Percentiles rank a stretch among this genome's conserved stretches.
Evolutionary conservation across 1,284 basidiomycete genomes (phyloP).

Genomic region (Rhodotorula glutinis): DNA sequence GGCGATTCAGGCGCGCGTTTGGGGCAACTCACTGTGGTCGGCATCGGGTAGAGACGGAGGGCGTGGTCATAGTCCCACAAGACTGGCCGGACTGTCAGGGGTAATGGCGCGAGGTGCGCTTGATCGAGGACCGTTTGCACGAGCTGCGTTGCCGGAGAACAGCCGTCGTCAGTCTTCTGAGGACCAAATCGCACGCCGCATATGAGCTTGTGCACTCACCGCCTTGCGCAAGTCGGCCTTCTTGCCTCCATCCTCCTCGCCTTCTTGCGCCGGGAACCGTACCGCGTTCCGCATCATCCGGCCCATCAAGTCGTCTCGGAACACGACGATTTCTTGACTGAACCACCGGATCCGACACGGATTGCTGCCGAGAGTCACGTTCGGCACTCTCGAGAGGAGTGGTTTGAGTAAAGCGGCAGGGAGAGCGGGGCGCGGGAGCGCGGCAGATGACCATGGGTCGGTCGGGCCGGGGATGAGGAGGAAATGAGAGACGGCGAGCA

Average conservation of each 20-base stretch:
- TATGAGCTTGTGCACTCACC: too few species aligned
- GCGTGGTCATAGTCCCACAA: slow-evolving; percentile 90
- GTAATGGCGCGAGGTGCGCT: slow-evolving; percentile 79
- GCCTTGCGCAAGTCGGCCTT: slow-evolving; percentile 70
- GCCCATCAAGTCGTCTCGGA: slow-evolving; percentile 88
- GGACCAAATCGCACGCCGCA: too few species aligned
- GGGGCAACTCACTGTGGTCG: slow-evolving; percentile 65
- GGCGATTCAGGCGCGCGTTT: not conserved
- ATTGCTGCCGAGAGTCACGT: slow-evolving; percentile 79
- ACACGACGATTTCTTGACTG: slow-evolving; percentile 91
- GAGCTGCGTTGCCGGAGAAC: slow-evolving; percentile 56
- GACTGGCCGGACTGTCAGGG: slow-evolving; percentile 77
- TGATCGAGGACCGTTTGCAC: slow-evolving; percentile 92
- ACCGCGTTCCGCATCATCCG: slow-evolving; percentile 89
- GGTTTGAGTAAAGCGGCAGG: slow-evolving; percentile 68
- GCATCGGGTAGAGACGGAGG: slow-evolving; percentile 88
- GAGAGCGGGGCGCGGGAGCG: slow-evolving; percentile 77
- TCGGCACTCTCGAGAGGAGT: slow-evolving; percentile 68
- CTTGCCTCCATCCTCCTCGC: slow-evolving; percentile 54
- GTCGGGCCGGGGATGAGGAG: slow-evolving; percentile 90
- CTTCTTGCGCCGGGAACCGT: slow-evolving; percentile 67
- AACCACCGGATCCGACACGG: slow-evolving; percentile 95
- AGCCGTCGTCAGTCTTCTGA: not conserved
- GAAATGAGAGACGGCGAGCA: slow-evolving; percentile 78
- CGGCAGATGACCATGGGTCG: slow-evolving; percentile 63